Base-by-base conservation (phyloP, 2,329 filamentous ascomycete genomes). In the Diaporthe australafricana region DNA sequence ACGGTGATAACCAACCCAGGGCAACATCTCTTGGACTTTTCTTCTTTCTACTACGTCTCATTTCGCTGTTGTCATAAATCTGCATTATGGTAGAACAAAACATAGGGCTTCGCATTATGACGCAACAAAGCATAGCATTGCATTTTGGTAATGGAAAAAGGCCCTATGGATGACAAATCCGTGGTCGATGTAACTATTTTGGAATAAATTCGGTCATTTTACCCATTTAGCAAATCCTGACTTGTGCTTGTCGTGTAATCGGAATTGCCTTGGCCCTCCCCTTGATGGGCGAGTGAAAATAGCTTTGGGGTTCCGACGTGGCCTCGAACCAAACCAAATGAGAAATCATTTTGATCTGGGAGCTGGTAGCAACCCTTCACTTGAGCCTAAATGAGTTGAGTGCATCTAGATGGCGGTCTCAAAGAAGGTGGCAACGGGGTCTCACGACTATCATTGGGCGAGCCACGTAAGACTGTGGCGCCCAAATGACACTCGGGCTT, bases 91-190 rank as follows among this genome's bases (percentile, higher is more conserved):
- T 63, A 48, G 60, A 63, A 1, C 27, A 48, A 14, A 27, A 42
- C 42, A 63, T 63, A 63, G 60, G 60, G 60, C 42, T 25, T 63
- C 48, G 60, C 60, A 63, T 63, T 48, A 27, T 63, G 60, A 42
- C 60, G 48, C 25, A 25, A 48, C 47, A 25, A 63, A 63, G 17
- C 14, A 35, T 9, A 27, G 60, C 60, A 63, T 63, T 63, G 42
- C 60, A 63, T 63, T 63, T 35, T 63, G 60, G 60, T 63, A 48
- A 63, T 63, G 42, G 42, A 14, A 48, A 35, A 48, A 16, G 12
- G 42, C 60, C 30, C 60, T 63, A 38, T 63, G 27, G 27, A 22
- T 22, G 27, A 48, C 1, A 16, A 25, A 1, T 25, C 22, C 17
- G n/a, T 27, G 35, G 30, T 55, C 6, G 20, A 38, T 16, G 8